Conservation (phyloP, 345 rosid species). For the Capsella bursapastoris region DNA sequence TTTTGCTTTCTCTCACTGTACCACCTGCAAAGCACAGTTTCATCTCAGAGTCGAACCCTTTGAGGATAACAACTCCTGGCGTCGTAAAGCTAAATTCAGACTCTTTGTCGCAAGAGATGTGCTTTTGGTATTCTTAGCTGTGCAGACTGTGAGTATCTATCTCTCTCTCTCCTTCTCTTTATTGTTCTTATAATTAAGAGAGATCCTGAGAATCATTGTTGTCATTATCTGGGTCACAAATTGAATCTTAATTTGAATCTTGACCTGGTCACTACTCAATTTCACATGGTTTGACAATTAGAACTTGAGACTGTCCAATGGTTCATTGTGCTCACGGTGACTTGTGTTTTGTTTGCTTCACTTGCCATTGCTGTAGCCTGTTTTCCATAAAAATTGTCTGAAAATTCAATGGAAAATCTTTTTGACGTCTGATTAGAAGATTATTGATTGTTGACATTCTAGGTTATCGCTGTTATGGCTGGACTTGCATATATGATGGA, state of each 20-base stretch:
- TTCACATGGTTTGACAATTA: constrained; percentile 16
- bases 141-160: constrained; percentile 66
- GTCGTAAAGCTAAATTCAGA: constrained; percentile 77
- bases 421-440: background rate
- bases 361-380: background rate
- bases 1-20: constrained; percentile 94
- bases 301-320: background rate
- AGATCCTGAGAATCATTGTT: background rate
- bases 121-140: constrained; percentile 82
- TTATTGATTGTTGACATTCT: constrained; percentile 15
- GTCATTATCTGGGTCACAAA: background rate
- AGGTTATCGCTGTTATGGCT: constrained; percentile 78
- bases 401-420: background rate
- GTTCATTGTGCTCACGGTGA: constrained; percentile 20
- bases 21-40: constrained; percentile 87
- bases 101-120: constrained; percentile 96
- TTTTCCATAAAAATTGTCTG: constrained; percentile 2
- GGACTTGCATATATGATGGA: constrained; percentile 90
- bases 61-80: constrained; percentile 90
- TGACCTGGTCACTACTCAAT: background rate
- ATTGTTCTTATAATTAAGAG: background rate
- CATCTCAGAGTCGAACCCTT: constrained; percentile 71
- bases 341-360: constrained; percentile 21
- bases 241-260: constrained; percentile 21
- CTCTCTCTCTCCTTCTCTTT: background rate